Evolutionary conservation across 768 basidiomycete genomes (phyloP).

Genomic region (Trametes elegans): DNA sequence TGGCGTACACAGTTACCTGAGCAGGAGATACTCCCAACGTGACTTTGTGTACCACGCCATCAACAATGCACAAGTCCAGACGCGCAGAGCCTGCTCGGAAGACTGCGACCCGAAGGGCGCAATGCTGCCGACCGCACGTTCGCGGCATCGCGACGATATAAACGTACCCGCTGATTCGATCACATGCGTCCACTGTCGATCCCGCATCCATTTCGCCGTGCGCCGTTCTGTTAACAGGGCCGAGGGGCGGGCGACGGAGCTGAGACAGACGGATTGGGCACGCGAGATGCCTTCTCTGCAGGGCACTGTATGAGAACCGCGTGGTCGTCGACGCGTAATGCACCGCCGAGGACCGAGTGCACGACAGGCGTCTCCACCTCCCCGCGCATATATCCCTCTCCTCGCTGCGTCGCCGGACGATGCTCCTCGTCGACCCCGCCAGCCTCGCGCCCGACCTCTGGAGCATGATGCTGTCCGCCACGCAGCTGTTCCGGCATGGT

Average conservation of each 20-base stretch:
- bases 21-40: too few relatives aligned
- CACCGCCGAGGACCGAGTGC: conserved; percentile 10
- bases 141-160: not conserved
- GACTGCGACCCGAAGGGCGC: too few relatives aligned
- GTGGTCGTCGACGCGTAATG: not conserved
- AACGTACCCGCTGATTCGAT: not conserved
- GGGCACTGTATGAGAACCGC: not conserved
- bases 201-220: conserved; percentile 1
- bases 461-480: conserved; percentile 18
- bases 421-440: conserved; percentile 23
- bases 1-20: too few relatives aligned
- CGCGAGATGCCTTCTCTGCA: not conserved
- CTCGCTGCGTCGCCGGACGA: not conserved
- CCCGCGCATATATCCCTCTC: conserved; percentile 3
- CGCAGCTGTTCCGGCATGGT: conserved; percentile 19
- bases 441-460: conserved; percentile 21
- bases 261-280: not conserved
- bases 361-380: conserved; percentile 2
- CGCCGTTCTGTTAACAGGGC: conserved; percentile 1
- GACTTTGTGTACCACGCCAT: too few relatives aligned
- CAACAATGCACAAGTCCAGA: too few relatives aligned
- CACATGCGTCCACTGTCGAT: conserved; percentile 6
- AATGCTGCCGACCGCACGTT: not conserved
- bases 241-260: not conserved
- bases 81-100: too few relatives aligned